Evolutionary conservation across 2,329 filamentous ascomycete genomes (phyloP).

Genomic region (Calonectria fujianensis): DNA sequence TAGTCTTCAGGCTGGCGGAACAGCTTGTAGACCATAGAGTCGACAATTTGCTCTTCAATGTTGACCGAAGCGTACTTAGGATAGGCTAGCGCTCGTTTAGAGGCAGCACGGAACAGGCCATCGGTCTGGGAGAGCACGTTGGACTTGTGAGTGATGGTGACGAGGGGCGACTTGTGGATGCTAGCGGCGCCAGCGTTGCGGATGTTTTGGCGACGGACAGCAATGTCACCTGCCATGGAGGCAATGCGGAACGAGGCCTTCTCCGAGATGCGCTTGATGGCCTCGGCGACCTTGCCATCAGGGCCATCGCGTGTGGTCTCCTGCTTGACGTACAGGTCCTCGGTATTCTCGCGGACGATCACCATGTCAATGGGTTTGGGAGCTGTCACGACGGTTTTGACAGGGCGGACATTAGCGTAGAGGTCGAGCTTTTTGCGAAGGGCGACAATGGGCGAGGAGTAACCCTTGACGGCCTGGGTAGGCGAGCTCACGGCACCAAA

Average conservation of each 20-base stretch:
- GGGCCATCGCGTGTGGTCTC: constrained; percentile 87
- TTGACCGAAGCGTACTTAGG: constrained; percentile 77
- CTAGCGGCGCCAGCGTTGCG: constrained; percentile 75
- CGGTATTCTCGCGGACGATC: constrained; percentile 98
- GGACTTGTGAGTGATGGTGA: constrained; percentile 98
- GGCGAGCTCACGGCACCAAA: constrained; percentile 98
- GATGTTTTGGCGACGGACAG: constrained; percentile 88
- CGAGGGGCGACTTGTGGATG: constrained; percentile 82
- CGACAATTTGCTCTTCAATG: constrained; percentile 98
- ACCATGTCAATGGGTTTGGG: constrained; percentile 91
- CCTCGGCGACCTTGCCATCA: constrained; percentile 92
- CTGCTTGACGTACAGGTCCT: constrained; percentile 98
- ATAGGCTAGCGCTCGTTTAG: constrained; percentile 82
- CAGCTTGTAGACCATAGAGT: constrained; percentile 99
- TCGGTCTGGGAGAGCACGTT: constrained; percentile 98
- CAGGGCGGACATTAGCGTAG: constrained; percentile 97
- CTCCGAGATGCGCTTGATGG: constrained; percentile 97
- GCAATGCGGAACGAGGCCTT: constrained; percentile 90
- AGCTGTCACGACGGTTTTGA: constrained; percentile 85
- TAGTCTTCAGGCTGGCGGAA: constrained; percentile 97
- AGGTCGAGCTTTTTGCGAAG: constrained; percentile 96
- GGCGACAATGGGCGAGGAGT: constrained; percentile 97
- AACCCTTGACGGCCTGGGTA: constrained; percentile 91
- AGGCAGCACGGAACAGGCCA: constrained; percentile 91
- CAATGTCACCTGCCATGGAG: constrained; percentile 95